These are phyloP conservation scores for Pyropia yezoensis DNA, from an alignment of 23 red algal genomes.

Conservation along the genomic window DNA sequence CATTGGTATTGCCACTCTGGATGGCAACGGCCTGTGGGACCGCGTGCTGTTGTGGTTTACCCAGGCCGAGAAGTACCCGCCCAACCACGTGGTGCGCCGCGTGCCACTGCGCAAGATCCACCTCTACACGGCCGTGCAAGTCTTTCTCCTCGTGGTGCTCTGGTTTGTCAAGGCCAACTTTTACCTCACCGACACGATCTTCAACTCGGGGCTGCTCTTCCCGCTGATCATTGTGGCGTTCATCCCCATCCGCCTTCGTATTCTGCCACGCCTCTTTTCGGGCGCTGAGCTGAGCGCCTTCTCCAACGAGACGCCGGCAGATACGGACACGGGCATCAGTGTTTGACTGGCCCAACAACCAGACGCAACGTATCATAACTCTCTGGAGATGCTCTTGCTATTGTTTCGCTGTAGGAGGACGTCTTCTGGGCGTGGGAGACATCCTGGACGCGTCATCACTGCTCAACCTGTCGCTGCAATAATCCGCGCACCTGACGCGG, in stretches of 20 bases:
- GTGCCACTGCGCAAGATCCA: slow-evolving; percentile 68
- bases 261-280: slow-evolving; percentile 48
- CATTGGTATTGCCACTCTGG: slow-evolving; percentile 75
- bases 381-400: too few relatives aligned
- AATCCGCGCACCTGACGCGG: too few relatives aligned
- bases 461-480: too few relatives aligned
- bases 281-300: slow-evolving; percentile 41
- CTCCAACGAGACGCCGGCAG: slow-evolving; percentile 12
- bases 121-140: slow-evolving; percentile 77
- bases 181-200: slow-evolving; percentile 69
- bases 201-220: slow-evolving; percentile 93
- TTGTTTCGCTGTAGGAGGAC: too few relatives aligned
- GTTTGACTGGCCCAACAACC: too few relatives aligned
- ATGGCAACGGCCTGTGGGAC: slow-evolving; percentile 76
- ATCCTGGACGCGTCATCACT: too few relatives aligned
- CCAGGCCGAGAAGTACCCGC: slow-evolving; percentile 79
- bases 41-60: slow-evolving; percentile 84
- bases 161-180: slow-evolving; percentile 96
- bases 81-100: slow-evolving; percentile 82
- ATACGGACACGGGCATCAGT: too few relatives aligned
- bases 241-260: slow-evolving; percentile 61
- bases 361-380: too few relatives aligned
- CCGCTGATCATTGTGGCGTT: slow-evolving; percentile 85
- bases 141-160: slow-evolving; percentile 56
- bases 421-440: too few relatives aligned